phyloP scores from a whole-genome alignment of 2,329 filamentous ascomycete genomes.

The Aspergillus niger region DNA sequence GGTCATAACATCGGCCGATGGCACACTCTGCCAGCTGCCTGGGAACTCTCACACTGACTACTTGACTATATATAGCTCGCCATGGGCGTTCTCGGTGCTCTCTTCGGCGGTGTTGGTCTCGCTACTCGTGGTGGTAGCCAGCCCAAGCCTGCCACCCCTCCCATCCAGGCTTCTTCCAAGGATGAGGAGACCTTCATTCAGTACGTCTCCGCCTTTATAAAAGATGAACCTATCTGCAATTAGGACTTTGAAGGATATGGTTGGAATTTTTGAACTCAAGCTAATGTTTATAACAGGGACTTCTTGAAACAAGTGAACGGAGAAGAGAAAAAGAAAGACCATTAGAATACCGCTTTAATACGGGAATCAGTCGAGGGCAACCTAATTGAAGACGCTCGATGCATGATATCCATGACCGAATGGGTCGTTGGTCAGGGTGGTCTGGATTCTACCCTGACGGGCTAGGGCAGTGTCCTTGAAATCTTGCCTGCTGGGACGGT shows the following conservation, averaged over 20 bases:
- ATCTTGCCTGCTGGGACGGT: conserved; percentile 2
- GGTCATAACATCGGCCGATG: background rate
- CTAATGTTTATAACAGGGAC: conserved; percentile 39
- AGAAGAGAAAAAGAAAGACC: conserved; percentile 49
- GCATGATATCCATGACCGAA: too few relatives aligned
- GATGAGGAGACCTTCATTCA: conserved; percentile 70
- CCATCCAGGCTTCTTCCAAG: conserved; percentile 66
- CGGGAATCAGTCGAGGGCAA: conserved; percentile 15
- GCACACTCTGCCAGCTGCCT: conserved; percentile 5
- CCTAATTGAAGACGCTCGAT: conserved; percentile 5
- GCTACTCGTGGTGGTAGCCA: conserved; percentile 49
- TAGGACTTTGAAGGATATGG: background rate
- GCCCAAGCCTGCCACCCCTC: conserved; percentile 52
- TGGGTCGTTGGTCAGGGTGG: background rate
- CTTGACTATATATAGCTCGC: conserved; percentile 53
- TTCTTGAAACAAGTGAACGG: conserved; percentile 54
- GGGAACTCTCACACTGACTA: conserved; percentile 16
- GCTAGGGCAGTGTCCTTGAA: background rate
- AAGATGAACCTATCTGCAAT: background rate
- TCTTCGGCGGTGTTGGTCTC: conserved; percentile 51
- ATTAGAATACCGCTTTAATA: conserved; percentile 28
- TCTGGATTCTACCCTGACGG: background rate
- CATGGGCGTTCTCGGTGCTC: conserved; percentile 57
- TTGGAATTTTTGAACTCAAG: background rate
- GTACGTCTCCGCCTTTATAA: conserved; percentile 48